Base-by-base conservation (phyloP, 192 early-diverging fungal genomes). In the Helicostylum pulchrum region DNA sequence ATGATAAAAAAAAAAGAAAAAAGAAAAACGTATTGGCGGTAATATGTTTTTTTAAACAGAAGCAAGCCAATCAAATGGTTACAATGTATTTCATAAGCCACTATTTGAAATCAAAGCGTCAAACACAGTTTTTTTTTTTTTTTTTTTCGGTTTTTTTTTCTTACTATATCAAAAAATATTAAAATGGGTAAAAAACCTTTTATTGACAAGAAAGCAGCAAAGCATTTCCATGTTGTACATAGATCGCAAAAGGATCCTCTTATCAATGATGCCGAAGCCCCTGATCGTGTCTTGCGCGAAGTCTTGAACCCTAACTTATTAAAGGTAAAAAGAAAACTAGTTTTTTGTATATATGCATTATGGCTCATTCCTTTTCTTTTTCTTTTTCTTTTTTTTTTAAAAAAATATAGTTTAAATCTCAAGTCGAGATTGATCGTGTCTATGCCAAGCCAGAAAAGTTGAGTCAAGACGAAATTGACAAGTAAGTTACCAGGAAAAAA, bases 191-290 rank as follows among this genome's bases (percentile, higher is more conserved):
- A 83, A 67, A 94, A 91, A 59, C 71, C 74, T 47, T 99, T 99
- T 74, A 94, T 97, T 66, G 93, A 97, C 86, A 85, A 87, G 59
- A 87, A 88, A 67, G 83, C 79, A 30, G 85, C 95, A 49, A 85
- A 87, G 55, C 88, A 92, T 66, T 99, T 85, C 82, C 88, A 93
- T 76, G 79, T 99, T 31, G 91, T 97, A 21, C 94, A 97, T 78
- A 87, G 97, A 68, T 97, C 97, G 17, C 94, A 97, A 76, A 82
- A 92, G 60, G 97, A 99, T 77, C 93, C 95, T 43, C 80, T 87
- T 53, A 86, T 94, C 47, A 88, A 89, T 26, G 94, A 97, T 67
- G 82, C 88, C 21, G 85, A 86, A 17, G 83, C 89, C 8, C 85
- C 89, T 4, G 79, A 85, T 48, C 82, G 85, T 61, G 95, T 99